Conservation (phyloP, 352 stramenopile species). For the Elongisporangium senticosum region DNA sequence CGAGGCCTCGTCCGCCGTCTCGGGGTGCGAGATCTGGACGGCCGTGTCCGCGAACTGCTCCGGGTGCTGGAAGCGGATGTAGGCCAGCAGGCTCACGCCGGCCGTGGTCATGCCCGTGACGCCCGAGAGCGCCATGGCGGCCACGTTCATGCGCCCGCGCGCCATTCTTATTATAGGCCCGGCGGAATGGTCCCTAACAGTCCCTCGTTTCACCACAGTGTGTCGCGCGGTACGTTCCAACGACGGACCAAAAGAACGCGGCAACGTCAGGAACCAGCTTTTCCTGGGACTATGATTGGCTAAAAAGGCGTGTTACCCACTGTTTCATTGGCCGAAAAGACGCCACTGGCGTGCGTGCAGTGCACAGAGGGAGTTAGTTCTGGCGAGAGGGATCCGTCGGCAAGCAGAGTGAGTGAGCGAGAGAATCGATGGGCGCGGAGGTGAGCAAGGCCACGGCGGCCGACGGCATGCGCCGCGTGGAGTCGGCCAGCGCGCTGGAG, state of each 20-base stretch:
- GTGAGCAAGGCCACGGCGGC: neutral
- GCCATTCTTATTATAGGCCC: constrained; percentile 14
- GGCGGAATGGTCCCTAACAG: neutral
- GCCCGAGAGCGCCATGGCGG: constrained; percentile 60
- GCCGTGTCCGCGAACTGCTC: constrained; percentile 79
- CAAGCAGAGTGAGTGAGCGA: neutral
- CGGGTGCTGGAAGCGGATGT: constrained; percentile 79
- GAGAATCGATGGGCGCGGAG: constrained; percentile 1
- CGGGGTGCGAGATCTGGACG: constrained; percentile 72
- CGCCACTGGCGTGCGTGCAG: neutral
- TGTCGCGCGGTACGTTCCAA: neutral
- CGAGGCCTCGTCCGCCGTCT: constrained; percentile 63
- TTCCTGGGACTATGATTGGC: neutral
- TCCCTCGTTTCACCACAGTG: neutral
- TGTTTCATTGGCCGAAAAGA: neutral
- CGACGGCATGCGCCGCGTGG: neutral
- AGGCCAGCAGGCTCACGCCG: constrained; percentile 73
- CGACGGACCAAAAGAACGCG: neutral
- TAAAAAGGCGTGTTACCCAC: neutral
- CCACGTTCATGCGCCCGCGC: constrained; percentile 38
- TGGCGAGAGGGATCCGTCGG: neutral
- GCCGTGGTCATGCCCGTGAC: constrained; percentile 79
- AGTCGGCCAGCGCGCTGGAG: neutral
- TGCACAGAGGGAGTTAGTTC: neutral
- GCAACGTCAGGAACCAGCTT: neutral